Base-by-base conservation (phyloP, 768 basidiomycete species). In the Leccinum imitatum region DNA sequence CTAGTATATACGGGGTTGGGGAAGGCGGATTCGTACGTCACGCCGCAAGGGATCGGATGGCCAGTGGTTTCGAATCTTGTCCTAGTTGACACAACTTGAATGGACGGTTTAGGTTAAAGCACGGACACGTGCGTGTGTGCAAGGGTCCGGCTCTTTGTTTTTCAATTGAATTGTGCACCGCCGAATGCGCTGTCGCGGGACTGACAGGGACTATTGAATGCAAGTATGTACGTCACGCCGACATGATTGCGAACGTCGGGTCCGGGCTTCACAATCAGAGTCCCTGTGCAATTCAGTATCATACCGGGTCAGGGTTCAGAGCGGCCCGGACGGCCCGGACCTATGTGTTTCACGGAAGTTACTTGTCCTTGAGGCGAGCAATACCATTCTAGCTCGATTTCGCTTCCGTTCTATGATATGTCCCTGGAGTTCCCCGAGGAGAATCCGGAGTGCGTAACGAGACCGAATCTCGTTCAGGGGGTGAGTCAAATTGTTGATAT, bases 381-480 rank as follows among this genome's bases (percentile, higher is more conserved):
- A 15, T 17, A 21, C 50, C 50, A n/a, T 51, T n/a, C 19, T 13
- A 46, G 44, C 19, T 46, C 44, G 19, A 46, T 19, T 6, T 46
- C 44, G 41, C 41, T 44, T n/a, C 19, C 23, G 23, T 50, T 25
- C 17, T 17, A 8, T 27, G 30, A 31, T 13, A 10, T 31, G 58
- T 4, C 44, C 15, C 25, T 33, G 33, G 9, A 13, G n/a, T 56
- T 31, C 19, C 61, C 60, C 60, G 62, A 63, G 60, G 62, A 53
- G 50, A 62, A 62, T 17, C 8, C n/a, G 50, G 27, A 30, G 48
- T 27, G 48, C 25, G 25, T 44, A 44, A 44, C 17, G n/a, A 44
- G 41, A 41, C 39, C 41, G n/a, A 44, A 9, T 46, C 44, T 6
- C 10, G 19, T 46, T 46, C 6, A 19, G 17, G 10, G 4, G n/a